Conservation (phyloP, 176 grass and related monocot genomes). For the Aegilops tauschii region DNA sequence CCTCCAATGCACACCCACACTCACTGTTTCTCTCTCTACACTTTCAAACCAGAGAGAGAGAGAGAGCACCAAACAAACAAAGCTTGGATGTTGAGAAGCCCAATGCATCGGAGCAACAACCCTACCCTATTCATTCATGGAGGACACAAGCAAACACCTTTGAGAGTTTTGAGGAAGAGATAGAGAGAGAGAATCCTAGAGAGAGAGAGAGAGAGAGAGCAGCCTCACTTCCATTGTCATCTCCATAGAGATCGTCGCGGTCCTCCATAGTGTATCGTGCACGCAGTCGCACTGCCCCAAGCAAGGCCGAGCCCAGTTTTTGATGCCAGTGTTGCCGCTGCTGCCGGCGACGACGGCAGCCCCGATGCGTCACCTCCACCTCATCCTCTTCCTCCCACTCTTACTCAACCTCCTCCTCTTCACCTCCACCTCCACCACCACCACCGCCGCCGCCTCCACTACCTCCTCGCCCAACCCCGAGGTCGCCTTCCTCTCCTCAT, state of each 20-base stretch:
- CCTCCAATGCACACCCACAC: conserved; percentile 22
- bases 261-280: conserved; percentile 59
- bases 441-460: neutral
- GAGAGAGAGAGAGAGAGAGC: neutral
- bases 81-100: conserved; percentile 26
- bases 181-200: neutral
- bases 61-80: neutral
- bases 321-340: conserved; percentile 40
- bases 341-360: conserved; percentile 54
- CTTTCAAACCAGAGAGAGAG: neutral
- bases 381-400: conserved; percentile 16
- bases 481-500: conserved; percentile 62
- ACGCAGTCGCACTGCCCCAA: conserved; percentile 37
- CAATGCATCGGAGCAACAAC: conserved; percentile 33
- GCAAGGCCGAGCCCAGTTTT: conserved; percentile 54
- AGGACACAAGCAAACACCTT: conserved; percentile 45
- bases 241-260: conserved; percentile 47
- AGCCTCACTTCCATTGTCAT: neutral
- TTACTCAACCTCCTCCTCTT: conserved; percentile 31
- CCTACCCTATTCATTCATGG: conserved; percentile 21
- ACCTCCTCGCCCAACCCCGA: neutral
- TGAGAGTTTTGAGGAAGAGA: conserved; percentile 44
- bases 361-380: conserved; percentile 42
- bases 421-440: neutral
- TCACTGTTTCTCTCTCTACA: neutral